A percentile compares a stretch with the other conserved stretches of the same genome.
These are phyloP conservation scores for Cutaneotrichosporon sp. DNA, from an alignment of 1,284 basidiomycete species.

Conservation along the genomic window DNA sequence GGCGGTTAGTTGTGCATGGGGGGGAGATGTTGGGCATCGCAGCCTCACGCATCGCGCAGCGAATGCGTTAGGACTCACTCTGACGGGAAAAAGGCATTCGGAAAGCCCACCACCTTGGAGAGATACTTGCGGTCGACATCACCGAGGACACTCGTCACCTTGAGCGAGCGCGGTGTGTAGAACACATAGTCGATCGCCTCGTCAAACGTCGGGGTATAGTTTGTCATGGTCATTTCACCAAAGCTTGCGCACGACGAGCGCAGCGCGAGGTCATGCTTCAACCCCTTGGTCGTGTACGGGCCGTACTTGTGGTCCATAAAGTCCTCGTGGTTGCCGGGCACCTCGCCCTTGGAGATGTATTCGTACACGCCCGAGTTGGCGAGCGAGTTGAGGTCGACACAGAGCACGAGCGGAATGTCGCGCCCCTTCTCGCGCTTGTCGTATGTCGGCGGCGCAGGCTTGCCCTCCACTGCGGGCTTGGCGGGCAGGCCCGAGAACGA, in stretches of 20 bases:
- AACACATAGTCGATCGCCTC: conserved; percentile 92
- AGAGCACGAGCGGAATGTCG: conserved; percentile 87
- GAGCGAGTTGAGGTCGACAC: conserved; percentile 92
- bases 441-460: conserved; percentile 37
- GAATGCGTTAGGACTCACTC: conserved; percentile 59
- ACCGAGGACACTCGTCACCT: conserved; percentile 79
- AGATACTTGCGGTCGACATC: conserved; percentile 83
- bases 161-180: conserved; percentile 72
- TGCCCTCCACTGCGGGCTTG: conserved; percentile 16
- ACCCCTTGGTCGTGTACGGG: conserved; percentile 82
- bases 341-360: conserved; percentile 69
- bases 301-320: conserved; percentile 92
- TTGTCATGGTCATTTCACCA: conserved; percentile 76
- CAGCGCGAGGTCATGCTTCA: conserved; percentile 72
- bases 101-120: conserved; percentile 90
- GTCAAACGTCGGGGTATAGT: conserved; percentile 79
- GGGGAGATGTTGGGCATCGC: neutral
- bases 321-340: conserved; percentile 75
- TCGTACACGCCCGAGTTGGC: conserved; percentile 88
- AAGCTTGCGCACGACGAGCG: conserved; percentile 73
- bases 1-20: conserved; percentile 14
- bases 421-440: conserved; percentile 38
- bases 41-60: conserved; percentile 8
- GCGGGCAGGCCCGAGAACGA: conserved; percentile 75
- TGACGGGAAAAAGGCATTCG: conserved; percentile 91